Base-by-base conservation (phyloP, 2,329 filamentous ascomycete species). In the Aspergillus sp. region DNA sequence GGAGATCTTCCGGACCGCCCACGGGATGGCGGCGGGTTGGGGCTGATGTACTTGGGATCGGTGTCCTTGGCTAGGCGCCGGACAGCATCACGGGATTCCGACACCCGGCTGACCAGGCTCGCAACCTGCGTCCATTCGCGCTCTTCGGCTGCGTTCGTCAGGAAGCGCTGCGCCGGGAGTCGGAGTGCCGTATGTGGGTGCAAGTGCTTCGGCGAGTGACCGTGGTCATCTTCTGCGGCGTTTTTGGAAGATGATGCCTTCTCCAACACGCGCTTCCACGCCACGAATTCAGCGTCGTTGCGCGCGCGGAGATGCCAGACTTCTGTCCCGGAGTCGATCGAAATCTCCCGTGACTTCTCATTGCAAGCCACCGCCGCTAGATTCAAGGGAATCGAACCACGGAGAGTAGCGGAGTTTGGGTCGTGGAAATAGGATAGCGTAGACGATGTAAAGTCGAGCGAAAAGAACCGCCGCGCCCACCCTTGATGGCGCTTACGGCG, bases 371-470 rank as follows among this genome's bases (percentile, higher is more conserved):
- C 91, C 4, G 92, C 95, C 17, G 95, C 95, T 55, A 99, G 81
- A 28, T 92, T 95, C 8, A 99, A 83, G 0, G 95, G 95, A 55
- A 99, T 95, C 7, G 95, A 93, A 19, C 95, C 95, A 62, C 95
- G 88, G 48, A 99, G 82, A 1, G 94, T 93, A 6, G 94, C 96
- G 5, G 94, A 97, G 73, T 96, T 94, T 50, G 92, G 90, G 75
- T 94, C 95, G 74, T 96, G 91, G 75, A 97, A 99, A 80, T 99
- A 99, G 0, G 95, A 98, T 34, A 99, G 82, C 0, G 95, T 98
- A 64, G 91, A 96, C 0, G 94, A 93, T 4, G 91, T 93, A 74
- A 93, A 98, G 76, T 99, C 95, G 58, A 99, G 83, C 0, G 94
- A 97, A 79, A 99, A 99, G 83, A 95, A 99, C 43, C 95, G 87